Percentiles rank a stretch among this genome's conserved stretches.
Conservation (phyloP, 129 eudicot genomes). For the Smallanthus sonchifolius region DNA sequence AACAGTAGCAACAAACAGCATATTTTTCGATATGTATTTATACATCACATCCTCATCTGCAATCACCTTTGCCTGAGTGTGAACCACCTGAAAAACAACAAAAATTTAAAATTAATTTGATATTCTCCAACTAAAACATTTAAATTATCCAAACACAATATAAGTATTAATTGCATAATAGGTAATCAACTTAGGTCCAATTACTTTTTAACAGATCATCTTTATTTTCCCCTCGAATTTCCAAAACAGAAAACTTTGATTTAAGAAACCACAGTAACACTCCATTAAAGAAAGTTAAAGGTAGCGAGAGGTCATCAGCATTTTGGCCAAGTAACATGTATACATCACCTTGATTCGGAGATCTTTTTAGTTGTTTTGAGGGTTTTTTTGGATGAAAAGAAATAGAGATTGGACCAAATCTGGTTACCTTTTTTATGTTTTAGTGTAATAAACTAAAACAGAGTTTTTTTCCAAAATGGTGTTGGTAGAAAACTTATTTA, state of each 20-base stretch:
- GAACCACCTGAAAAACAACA: slow-evolving; percentile 63
- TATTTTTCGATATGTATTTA: slow-evolving; percentile 76
- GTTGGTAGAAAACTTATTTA: no score
- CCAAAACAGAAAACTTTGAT: not conserved
- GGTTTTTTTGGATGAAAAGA: not conserved
- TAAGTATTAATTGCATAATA: not conserved
- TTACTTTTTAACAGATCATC: not conserved
- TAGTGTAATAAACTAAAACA: not conserved
- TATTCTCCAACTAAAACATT: not conserved
- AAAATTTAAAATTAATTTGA: not conserved
- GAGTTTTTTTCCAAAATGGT: no score
- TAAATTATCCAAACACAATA: not conserved
- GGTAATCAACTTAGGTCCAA: not conserved
- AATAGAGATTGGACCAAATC: not conserved
- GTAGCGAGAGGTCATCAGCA: not conserved
- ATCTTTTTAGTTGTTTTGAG: not conserved
- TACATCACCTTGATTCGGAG: not conserved
- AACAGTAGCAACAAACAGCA: slow-evolving; percentile 82
- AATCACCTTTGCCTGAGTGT: slow-evolving; percentile 92
- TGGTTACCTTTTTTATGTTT: not conserved
- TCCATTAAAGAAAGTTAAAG: not conserved
- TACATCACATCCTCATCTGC: slow-evolving; percentile 89
- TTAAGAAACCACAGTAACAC: not conserved
- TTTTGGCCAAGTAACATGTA: not conserved
- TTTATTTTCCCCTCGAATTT: not conserved